Conservation (phyloP, 495 filamentous ascomycete species). For the Xylaria telfairii region DNA sequence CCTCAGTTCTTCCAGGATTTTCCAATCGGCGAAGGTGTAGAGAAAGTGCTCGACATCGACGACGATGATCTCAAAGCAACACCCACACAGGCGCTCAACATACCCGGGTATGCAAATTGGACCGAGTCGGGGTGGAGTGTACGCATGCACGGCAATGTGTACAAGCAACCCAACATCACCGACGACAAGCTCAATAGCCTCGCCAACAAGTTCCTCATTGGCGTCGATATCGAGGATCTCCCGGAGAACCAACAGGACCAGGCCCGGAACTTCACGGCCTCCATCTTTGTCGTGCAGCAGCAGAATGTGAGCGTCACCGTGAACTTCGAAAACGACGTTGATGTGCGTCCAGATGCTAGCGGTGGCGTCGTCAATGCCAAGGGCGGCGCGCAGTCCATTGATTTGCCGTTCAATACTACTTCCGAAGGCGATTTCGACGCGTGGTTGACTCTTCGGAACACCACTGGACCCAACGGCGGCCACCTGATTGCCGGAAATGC, state of each 20-base stretch:
- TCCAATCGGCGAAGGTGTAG: slow-evolving; percentile 64
- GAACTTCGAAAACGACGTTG: slow-evolving; percentile 60
- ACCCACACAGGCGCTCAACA: slow-evolving; percentile 74
- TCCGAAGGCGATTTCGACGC: slow-evolving; percentile 71
- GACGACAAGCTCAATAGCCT: slow-evolving; percentile 66
- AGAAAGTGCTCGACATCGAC: slow-evolving; percentile 63
- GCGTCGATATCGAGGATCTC: slow-evolving; percentile 63
- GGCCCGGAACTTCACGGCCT: slow-evolving; percentile 73
- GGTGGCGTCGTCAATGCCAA: slow-evolving; percentile 43
- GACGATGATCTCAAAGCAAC: slow-evolving; percentile 60
- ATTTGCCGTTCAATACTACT: slow-evolving; percentile 64
- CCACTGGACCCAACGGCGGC: slow-evolving; percentile 50
- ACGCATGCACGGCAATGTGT: slow-evolving; percentile 78
- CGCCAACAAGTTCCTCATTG: slow-evolving; percentile 73
- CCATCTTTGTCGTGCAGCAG: slow-evolving; percentile 77
- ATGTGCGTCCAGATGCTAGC: slow-evolving; percentile 37
- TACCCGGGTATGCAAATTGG: slow-evolving; percentile 81
- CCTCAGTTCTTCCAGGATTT: slow-evolving; percentile 72
- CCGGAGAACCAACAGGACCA: slow-evolving; percentile 64
- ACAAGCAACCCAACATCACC: slow-evolving; percentile 73
- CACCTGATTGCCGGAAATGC: slow-evolving; percentile 63
- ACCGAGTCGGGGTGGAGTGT: slow-evolving; percentile 78
- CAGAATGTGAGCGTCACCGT: slow-evolving; percentile 65
- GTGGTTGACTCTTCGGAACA: slow-evolving; percentile 64
- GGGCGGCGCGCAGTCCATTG: slow-evolving; percentile 63